These are phyloP conservation scores for Paxillus ammoniavirescens DNA, from an alignment of 768 basidiomycete genomes.

Conservation along the genomic window DNA sequence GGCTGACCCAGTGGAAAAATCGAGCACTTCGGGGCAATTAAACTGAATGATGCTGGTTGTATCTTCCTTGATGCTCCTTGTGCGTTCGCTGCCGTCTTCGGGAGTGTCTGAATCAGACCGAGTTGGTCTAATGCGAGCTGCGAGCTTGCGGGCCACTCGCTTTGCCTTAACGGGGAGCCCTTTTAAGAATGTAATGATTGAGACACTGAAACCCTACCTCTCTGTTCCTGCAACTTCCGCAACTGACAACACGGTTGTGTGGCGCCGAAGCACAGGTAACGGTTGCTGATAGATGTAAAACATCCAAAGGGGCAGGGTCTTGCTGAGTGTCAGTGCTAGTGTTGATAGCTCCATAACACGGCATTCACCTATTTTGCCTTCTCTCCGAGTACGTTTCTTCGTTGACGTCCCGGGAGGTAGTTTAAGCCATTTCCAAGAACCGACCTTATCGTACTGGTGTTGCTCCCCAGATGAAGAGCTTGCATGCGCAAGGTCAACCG, in stretches of 20 bases:
- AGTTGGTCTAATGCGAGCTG: constrained; percentile 76
- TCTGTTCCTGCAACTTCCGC: constrained; percentile 84
- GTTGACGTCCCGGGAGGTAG: constrained; percentile 81
- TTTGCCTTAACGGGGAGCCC: constrained; percentile 58
- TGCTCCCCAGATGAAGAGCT: constrained; percentile 58
- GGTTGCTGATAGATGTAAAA: constrained; percentile 67
- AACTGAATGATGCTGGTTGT: constrained; percentile 90
- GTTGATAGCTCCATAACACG: background rate
- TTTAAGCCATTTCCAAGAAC: constrained; percentile 88
- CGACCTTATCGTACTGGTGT: constrained; percentile 71
- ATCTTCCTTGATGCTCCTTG: constrained; percentile 51
- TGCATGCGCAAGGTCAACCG: constrained; percentile 73
- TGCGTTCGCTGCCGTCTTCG: constrained; percentile 52
- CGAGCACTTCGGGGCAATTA: constrained; percentile 88
- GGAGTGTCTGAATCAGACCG: constrained; percentile 72
- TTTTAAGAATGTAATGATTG: constrained; percentile 7
- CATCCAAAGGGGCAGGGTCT: constrained; percentile 71
- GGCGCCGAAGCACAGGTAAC: constrained; percentile 84
- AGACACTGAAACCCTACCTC: constrained; percentile 51
- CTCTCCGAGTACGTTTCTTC: constrained; percentile 80
- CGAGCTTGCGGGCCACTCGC: constrained; percentile 85
- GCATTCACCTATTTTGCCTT: constrained; percentile 71
- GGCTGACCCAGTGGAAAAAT: constrained; percentile 84
- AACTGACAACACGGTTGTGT: constrained; percentile 72
- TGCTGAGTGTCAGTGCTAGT: constrained; percentile 19